Percentiles rank a stretch among this genome's conserved stretches.
Conservation (phyloP, 2,329 filamentous ascomycete genomes). For the Aspergillus sojae region DNA sequence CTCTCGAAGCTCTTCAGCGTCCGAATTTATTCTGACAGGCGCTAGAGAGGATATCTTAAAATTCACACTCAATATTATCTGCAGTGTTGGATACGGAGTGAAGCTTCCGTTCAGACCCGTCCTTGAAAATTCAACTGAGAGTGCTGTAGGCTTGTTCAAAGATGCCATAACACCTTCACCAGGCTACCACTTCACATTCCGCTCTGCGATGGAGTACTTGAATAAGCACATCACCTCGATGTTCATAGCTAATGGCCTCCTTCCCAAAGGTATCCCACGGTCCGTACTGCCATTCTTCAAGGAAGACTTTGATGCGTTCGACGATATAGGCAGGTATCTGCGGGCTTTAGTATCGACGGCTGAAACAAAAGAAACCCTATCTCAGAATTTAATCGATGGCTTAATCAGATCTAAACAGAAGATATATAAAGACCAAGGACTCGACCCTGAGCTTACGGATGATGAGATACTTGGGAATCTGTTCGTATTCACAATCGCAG, state of each 20-base stretch:
- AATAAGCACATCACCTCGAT: conserved; percentile 15
- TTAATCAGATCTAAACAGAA: conserved; percentile 16
- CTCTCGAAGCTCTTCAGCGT: background rate
- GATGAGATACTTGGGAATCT: conserved; percentile 54
- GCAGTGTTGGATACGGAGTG: conserved; percentile 40
- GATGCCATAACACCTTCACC: conserved; percentile 16
- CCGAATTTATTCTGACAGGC: conserved; percentile 14
- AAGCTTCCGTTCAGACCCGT: conserved; percentile 20
- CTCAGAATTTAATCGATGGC: conserved; percentile 18
- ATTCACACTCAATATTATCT: conserved; percentile 42
- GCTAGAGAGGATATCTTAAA: conserved; percentile 37
- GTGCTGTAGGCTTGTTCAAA: conserved; percentile 25
- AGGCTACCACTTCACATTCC: conserved; percentile 27
- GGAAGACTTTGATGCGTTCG: conserved; percentile 32
- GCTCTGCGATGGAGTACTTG: conserved; percentile 30
- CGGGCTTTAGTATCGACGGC: conserved; percentile 15
- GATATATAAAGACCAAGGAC: background rate
- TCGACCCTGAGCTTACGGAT: conserved; percentile 16
- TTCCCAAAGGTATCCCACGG: conserved; percentile 25
- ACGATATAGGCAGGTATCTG: conserved; percentile 24
- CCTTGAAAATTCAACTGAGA: conserved; percentile 19
- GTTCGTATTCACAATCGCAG: conserved; percentile 54
- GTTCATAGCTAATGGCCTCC: conserved; percentile 20
- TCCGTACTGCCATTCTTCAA: conserved; percentile 32
- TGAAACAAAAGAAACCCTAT: conserved; percentile 29